phyloP scores from a whole-genome alignment of 345 rosid species.

The Rhodamnia argentea region DNA sequence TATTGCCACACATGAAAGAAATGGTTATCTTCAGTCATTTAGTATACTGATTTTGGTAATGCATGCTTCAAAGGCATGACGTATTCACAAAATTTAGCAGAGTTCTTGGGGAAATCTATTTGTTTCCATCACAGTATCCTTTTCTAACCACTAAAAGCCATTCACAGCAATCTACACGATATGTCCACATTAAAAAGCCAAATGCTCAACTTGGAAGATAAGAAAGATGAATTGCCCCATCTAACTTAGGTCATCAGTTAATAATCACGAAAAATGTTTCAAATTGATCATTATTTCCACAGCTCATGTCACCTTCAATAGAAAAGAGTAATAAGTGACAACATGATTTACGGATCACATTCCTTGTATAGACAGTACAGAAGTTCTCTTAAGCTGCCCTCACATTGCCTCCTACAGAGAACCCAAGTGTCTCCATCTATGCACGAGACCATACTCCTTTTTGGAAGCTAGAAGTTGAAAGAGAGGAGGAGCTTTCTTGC shows the following conservation, averaged over 20 bases:
- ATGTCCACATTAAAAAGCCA: neutral
- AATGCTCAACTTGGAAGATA: neutral
- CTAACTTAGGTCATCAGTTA: neutral
- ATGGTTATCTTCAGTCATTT: neutral
- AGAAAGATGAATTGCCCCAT: neutral
- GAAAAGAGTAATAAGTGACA: neutral
- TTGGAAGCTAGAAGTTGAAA: neutral
- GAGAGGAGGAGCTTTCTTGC: neutral
- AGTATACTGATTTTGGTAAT: neutral
- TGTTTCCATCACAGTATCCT: neutral
- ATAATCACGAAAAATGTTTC: neutral
- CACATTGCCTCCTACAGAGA: neutral
- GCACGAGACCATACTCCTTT: neutral
- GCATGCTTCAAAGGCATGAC: neutral
- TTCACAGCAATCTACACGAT: neutral
- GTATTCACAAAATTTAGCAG: neutral
- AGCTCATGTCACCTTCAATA: neutral
- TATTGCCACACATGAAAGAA: neutral
- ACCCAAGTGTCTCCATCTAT: neutral
- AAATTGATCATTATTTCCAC: neutral
- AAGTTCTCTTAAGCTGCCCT: neutral
- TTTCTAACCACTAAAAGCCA: neutral
- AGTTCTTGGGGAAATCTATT: neutral
- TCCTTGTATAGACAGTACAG: neutral
- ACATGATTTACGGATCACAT: neutral